phyloP scores from a whole-genome alignment of 2,329 filamentous ascomycete genomes.

The Clarireedia paspali region DNA sequence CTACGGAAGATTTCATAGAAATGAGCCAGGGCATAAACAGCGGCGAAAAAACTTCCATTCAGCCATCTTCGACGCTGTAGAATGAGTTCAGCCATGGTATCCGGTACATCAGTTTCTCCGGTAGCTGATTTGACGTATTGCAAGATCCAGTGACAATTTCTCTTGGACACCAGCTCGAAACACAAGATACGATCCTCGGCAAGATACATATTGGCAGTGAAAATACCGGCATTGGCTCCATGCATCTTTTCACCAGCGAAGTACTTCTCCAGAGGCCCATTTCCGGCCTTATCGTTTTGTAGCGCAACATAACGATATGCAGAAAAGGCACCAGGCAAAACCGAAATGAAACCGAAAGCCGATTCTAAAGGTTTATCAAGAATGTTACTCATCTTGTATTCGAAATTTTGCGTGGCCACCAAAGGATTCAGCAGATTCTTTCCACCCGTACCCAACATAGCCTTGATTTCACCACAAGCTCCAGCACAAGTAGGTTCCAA shows the following conservation, averaged over 20 bases:
- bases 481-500: conserved; percentile 96
- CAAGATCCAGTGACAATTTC: conserved; percentile 90
- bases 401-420: conserved; percentile 96
- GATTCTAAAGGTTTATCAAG: conserved; percentile 95
- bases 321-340: conserved; percentile 87
- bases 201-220: conserved; percentile 94
- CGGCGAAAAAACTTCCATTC: conserved; percentile 97
- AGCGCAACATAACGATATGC: conserved; percentile 93
- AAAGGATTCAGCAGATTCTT: conserved; percentile 83
- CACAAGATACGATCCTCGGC: conserved; percentile 86
- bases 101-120: conserved; percentile 95
- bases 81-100: conserved; percentile 91
- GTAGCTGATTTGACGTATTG: conserved; percentile 97
- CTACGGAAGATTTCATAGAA: conserved; percentile 89
- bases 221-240: conserved; percentile 91
- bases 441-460: conserved; percentile 83
- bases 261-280: conserved; percentile 93
- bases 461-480: conserved; percentile 95
- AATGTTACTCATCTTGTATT: conserved; percentile 99
- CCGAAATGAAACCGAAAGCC: conserved; percentile 96
- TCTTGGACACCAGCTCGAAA: conserved; percentile 93
- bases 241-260: conserved; percentile 98
- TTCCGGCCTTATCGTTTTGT: conserved; percentile 92
- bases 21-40: conserved; percentile 93
- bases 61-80: conserved; percentile 95